Base-by-base conservation (phyloP, 2,329 filamentous ascomycete genomes). In the Diplodia sapinea region DNA sequence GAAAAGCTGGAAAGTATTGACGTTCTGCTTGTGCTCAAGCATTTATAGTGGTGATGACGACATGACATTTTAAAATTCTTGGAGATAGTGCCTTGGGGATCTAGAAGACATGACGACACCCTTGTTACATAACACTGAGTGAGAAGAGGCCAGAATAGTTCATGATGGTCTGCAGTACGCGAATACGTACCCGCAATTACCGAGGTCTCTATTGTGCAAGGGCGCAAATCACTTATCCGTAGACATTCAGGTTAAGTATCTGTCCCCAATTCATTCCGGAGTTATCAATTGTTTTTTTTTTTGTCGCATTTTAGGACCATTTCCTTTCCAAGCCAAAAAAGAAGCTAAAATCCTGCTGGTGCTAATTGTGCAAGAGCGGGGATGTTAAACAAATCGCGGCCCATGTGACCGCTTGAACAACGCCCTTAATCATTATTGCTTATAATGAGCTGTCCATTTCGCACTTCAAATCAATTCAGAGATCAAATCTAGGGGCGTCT, bases 401-500 rank as follows among this genome's bases (percentile, higher is more conserved):
- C 43, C 6, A 8, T 2, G 31, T 31, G 38, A 51, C 29, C 47
- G 59, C 59, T 63, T 15, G n/a, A 26, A 50, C 36, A 61, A 63
- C 59, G 59, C 59, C 59, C 8, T 29, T 26, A 50, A 50, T 62
- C 29, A 50, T 63, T 20, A 51, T 47, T 11, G 31, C 20, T 38
- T 13, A 20, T 29, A n/a, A 17, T 3, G 7, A 47, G 40, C 40
- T 7, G 17, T 20, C 47, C 8, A 5, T 47, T 51, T 51, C 43
- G 26, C 13, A 23, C 29, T 20, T 12, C 3, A n/a, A 51, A 12
- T 12, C 64, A 20, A 17, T n/a, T 38, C n/a, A 15, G 12, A 5
- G 23, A 59, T 17, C 7, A 6, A 49, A 15, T 12, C 33, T 5
- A 29, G 23, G 29, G n/a, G 2, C 59, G 49, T 67, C 84, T 74